Evolutionary conservation across 1,139 yeast genomes (phyloP).

Genomic region (Blastobotrys arbuscula): DNA sequence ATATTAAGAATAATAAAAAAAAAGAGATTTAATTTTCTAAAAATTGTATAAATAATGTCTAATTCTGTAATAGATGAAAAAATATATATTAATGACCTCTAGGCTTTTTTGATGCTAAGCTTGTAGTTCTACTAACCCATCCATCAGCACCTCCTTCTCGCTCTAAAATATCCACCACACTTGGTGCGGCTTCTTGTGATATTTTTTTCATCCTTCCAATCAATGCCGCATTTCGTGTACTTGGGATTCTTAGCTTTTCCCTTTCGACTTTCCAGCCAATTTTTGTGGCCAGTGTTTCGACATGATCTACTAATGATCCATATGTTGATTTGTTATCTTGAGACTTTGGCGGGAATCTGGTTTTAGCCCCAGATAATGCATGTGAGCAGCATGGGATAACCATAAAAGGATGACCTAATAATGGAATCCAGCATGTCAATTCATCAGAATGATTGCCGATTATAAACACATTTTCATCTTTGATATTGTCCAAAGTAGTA

Average conservation of each 20-base stretch:
- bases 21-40: slow-evolving; percentile 4
- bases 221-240: slow-evolving; percentile 88
- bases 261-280: slow-evolving; percentile 83
- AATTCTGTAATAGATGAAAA: not conserved
- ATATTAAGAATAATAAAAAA: not conserved
- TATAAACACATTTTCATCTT: slow-evolving; percentile 65
- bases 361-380: slow-evolving; percentile 67
- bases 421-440: slow-evolving; percentile 91
- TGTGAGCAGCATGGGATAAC: slow-evolving; percentile 97
- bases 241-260: slow-evolving; percentile 89
- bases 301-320: slow-evolving; percentile 81
- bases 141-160: slow-evolving; percentile 86
- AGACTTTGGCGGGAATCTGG: slow-evolving; percentile 49
- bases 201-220: slow-evolving; percentile 47
- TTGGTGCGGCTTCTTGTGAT: slow-evolving; percentile 25
- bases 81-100: slow-evolving; percentile 31
- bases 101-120: slow-evolving; percentile 30
- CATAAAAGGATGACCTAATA: slow-evolving; percentile 78
- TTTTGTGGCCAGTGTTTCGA: slow-evolving; percentile 55
- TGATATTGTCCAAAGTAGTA: slow-evolving; percentile 39
- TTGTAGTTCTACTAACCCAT: slow-evolving; percentile 60
- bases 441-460: slow-evolving; percentile 97
- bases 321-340: slow-evolving; percentile 55
- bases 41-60: not conserved
- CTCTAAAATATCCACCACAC: slow-evolving; percentile 44